Evolutionary conservation across 768 basidiomycete species (phyloP), one percentile per base, ranked within the genome.

Genomic region (Serendipita sp.): DNA sequence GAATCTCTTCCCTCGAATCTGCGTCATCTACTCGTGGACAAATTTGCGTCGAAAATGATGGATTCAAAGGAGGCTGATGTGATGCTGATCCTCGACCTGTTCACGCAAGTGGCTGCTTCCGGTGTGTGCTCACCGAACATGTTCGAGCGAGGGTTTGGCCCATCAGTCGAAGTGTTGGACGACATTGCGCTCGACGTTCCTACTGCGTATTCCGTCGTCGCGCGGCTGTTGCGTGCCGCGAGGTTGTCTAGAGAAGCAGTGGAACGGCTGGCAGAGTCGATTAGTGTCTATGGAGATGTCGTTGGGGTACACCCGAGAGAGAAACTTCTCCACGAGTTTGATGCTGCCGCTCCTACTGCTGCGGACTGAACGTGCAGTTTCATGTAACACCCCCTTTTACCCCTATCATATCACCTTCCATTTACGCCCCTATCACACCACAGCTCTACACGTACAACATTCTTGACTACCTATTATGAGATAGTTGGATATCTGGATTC

Each of bases 151-250:
- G 90, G 91, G 11, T 84, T 95, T 73, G 71, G 71, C 51, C 79
- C 81, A 0, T 78, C 83, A 62, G 83, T 86, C 30, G 89, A 92
- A 74, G 74, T 85, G 64, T 79, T 98, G 70, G 91, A 92, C 70
- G 93, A 97, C 71, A 81, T 93, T 65, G 85, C 87, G 35, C 85
- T 93, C 69, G 93, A 98, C 73, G 89, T 88, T 48, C 94, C 95
- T 8, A 86, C 86, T 70, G 95, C 92, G 0, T 86, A 86, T 76
- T 73, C 79, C 46, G 81, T 85, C 66, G 84, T 91, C 73, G 89
- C 84, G 10, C 76, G 81, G 66, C 83, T 95, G 76, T 74, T 95
- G 65, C 84, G 81, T 72, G 85, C 83, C 37, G 81, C 86, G n/a
- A 79, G 78, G 34, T 74, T 93, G 62, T 45, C 66, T 32, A 65